These are phyloP conservation scores for Maudiozyma saulgeensis DNA, from an alignment of 805 yeast species.

Conservation along the genomic window DNA sequence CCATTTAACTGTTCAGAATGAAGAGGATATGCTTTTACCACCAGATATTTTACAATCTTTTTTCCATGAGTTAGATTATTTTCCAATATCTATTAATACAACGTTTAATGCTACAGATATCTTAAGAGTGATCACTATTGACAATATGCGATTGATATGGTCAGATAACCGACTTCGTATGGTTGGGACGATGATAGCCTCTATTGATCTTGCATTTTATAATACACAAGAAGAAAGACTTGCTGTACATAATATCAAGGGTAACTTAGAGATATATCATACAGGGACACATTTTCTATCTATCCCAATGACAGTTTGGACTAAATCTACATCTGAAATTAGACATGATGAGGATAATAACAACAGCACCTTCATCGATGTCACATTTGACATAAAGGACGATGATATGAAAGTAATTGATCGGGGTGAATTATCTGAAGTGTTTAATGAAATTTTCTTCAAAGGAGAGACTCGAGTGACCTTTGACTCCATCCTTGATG, in stretches of 20 bases:
- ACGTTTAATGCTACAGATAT: conserved; percentile 18
- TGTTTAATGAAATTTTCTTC: conserved; percentile 35
- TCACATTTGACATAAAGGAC: conserved; percentile 34
- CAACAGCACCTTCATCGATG: conserved; percentile 23
- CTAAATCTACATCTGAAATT: conserved; percentile 32
- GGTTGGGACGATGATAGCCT: conserved; percentile 32
- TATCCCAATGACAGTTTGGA: conserved; percentile 39
- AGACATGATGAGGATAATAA: conserved; percentile 12
- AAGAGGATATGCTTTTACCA: conserved; percentile 11
- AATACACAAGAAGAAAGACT: conserved; percentile 19
- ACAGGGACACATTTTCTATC: conserved; percentile 34
- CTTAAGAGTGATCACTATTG: conserved; percentile 32
- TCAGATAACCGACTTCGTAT: conserved; percentile 28
- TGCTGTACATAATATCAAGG: conserved; percentile 32
- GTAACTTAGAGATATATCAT: conserved; percentile 34
- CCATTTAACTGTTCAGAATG: background rate
- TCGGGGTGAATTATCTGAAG: conserved; percentile 32
- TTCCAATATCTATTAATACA: conserved; percentile 16
- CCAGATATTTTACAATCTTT: conserved; percentile 6
- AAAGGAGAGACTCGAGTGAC: conserved; percentile 31
- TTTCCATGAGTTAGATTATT: conserved; percentile 12
- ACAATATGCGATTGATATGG: conserved; percentile 31
- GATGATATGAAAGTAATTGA: conserved; percentile 37
- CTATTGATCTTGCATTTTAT: conserved; percentile 27
- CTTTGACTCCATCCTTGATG: conserved; percentile 18